Evolutionary conservation across 768 basidiomycete species (phyloP).

Genomic region (Pleurotus pulmonarius): DNA sequence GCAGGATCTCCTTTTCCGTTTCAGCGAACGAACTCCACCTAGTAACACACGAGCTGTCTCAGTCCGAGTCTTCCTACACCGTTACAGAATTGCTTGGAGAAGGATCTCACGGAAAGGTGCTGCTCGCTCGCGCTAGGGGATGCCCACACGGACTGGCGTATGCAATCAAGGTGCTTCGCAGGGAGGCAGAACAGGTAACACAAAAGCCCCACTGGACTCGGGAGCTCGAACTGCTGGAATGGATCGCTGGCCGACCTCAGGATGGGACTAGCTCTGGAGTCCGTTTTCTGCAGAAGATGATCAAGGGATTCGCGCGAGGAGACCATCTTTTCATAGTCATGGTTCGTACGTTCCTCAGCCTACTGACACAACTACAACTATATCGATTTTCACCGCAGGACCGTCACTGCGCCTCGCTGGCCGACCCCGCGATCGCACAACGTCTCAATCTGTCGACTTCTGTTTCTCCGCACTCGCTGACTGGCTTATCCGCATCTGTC

Average conservation of each 20-base stretch:
- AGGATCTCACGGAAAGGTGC: conserved; percentile 22
- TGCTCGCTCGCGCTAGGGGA: conserved; percentile 15
- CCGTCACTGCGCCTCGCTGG: conserved; percentile 26
- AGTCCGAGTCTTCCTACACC: not conserved
- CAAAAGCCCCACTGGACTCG: not conserved
- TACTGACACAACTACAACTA: not conserved
- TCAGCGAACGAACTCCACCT: too few species aligned
- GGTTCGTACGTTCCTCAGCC: conserved; percentile 11
- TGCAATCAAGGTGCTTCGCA: conserved; percentile 21
- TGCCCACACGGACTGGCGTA: conserved; percentile 6
- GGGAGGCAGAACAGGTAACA: conserved; percentile 4
- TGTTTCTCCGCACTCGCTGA: not conserved
- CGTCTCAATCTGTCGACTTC: conserved; percentile 16
- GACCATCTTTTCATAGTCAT: conserved; percentile 19
- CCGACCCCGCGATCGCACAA: conserved; percentile 23
- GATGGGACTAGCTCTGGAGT: conserved; percentile 7
- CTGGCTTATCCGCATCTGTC: conserved; percentile 8
- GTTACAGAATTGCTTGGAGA: conserved; percentile 15
- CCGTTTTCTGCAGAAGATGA: conserved; percentile 20
- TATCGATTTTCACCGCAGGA: not conserved
- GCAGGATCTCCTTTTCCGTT: too few species aligned
- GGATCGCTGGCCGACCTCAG: conserved; percentile 11
- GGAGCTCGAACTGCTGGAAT: conserved; percentile 19
- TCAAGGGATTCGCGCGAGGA: conserved; percentile 18
- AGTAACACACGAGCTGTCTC: too few species aligned